These are phyloP conservation scores for Xerocomellus chrysenteron DNA, from an alignment of 768 basidiomycete species.

Conservation along the genomic window DNA sequence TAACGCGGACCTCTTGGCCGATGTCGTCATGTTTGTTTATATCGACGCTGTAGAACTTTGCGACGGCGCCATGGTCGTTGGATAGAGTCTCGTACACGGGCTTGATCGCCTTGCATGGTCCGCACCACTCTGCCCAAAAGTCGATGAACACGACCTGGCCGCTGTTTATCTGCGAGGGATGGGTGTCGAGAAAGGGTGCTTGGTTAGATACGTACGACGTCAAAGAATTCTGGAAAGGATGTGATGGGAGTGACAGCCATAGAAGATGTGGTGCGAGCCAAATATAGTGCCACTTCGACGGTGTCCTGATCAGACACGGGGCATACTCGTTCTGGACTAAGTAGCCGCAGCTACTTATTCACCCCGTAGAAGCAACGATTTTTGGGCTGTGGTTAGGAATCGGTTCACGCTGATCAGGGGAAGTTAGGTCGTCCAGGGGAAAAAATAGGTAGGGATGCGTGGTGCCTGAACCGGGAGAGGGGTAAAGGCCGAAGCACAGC, in stretches of 20 bases:
- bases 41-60: constrained; percentile 6
- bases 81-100: constrained; percentile 4
- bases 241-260: constrained; percentile 6
- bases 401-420: no score
- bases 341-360: no score
- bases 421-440: no score
- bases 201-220: not conserved
- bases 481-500: no score
- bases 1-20: constrained; percentile 5
- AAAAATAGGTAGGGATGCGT: no score
- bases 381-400: no score
- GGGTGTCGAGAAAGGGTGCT: not conserved
- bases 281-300: not conserved
- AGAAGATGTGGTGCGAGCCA: not conserved
- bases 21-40: constrained; percentile 37
- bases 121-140: constrained; percentile 12
- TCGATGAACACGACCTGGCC: constrained; percentile 5
- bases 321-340: no score
- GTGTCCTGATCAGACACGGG: not conserved
- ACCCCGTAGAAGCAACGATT: no score
- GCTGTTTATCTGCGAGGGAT: not conserved
- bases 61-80: not conserved
- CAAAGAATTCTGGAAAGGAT: constrained; percentile 5
- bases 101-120: constrained; percentile 5
- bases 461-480: no score